Base-by-base conservation (phyloP, 73 alveolate species). In the Blepharisma japonicum region DNA sequence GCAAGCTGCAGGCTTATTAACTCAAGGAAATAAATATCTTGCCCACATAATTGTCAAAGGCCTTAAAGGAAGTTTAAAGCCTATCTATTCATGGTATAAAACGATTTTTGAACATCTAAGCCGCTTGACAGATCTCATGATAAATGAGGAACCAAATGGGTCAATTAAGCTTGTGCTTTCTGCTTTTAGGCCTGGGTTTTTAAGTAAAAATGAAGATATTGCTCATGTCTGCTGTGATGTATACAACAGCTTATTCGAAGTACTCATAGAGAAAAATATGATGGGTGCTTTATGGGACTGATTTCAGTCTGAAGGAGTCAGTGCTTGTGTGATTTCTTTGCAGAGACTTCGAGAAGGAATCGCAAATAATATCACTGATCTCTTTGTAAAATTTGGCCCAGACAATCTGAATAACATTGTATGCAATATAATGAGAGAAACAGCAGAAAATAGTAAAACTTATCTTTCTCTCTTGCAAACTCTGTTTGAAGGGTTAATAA, bases 1-100 rank as follows among this genome's bases (percentile, higher is more conserved):
- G 61, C 94, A 94, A 87, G 94, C 97, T 6, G 98, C 99, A 14
- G 99, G 97, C 48, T 84, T 94, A 56, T 88, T 94, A 55, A 79
- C 97, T 42, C 91, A 94, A 82, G 89, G 89, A 70, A 89, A 91
- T 77, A 90, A 94, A 81, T 94, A 89, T 83, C 87, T 94, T 66
- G 91, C 87, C 48, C 98, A 94, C 77, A 88, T 91, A 8, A 77
- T 88, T 68, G 90, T 90, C 6, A 94, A 94, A 92, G 99, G 99
- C 6, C 81, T 94, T 61, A 91, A 94, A 81, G 96, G 96, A 45
- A 85, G 87, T 61, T 91, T 81, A 74, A 89, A 83, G 47, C 90
- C 91, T 55, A 86, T 94, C 1, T 20, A 78, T 6, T 68, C 56
- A 25, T 94, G 94, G 93, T 90, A 87, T 77, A 87, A 84, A 71